phyloP scores from a whole-genome alignment of 1,139 yeast species.

The Pichia sp. region DNA sequence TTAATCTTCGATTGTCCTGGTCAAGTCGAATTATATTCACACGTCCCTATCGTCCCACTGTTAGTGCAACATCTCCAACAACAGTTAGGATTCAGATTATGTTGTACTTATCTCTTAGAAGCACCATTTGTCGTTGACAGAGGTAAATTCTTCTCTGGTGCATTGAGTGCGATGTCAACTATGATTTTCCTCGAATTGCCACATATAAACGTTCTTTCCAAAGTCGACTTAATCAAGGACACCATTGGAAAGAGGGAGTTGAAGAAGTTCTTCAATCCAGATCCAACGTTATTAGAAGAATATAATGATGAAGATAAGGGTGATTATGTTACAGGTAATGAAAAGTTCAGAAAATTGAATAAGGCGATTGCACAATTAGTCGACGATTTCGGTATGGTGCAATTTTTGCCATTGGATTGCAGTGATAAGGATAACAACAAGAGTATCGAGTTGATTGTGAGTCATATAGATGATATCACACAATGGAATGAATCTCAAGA shows the following conservation, averaged over 20 bases:
- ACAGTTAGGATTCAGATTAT: conserved; percentile 76
- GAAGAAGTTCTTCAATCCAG: conserved; percentile 87
- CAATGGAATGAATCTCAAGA: conserved; percentile 98
- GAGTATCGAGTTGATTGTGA: conserved; percentile 76
- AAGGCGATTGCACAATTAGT: conserved; percentile 82
- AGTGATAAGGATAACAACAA: conserved; percentile 61
- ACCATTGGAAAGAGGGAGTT: conserved; percentile 71
- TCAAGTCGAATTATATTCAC: conserved; percentile 94
- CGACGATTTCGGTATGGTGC: conserved; percentile 99
- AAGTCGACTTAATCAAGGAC: conserved; percentile 79
- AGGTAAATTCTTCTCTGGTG: conserved; percentile 93
- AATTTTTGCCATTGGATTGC: conserved; percentile 87
- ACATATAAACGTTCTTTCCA: conserved; percentile 85
- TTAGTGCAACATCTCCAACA: conserved; percentile 80
- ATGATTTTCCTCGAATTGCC: conserved; percentile 95
- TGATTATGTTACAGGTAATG: conserved; percentile 45
- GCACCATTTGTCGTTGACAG: conserved; percentile 92
- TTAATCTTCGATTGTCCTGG: conserved; percentile 98
- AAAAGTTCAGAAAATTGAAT: conserved; percentile 72
- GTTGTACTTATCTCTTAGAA: conserved; percentile 91
- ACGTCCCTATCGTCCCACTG: conserved; percentile 88
- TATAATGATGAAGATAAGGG: conserved; percentile 39
- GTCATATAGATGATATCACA: conserved; percentile 94
- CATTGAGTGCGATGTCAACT: conserved; percentile 96
- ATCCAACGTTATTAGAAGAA: conserved; percentile 66